Evolutionary conservation across 2,329 filamentous ascomycete species (phyloP), one percentile per base, ranked within the genome.

Genomic region (Nectriaceae sp.): DNA sequence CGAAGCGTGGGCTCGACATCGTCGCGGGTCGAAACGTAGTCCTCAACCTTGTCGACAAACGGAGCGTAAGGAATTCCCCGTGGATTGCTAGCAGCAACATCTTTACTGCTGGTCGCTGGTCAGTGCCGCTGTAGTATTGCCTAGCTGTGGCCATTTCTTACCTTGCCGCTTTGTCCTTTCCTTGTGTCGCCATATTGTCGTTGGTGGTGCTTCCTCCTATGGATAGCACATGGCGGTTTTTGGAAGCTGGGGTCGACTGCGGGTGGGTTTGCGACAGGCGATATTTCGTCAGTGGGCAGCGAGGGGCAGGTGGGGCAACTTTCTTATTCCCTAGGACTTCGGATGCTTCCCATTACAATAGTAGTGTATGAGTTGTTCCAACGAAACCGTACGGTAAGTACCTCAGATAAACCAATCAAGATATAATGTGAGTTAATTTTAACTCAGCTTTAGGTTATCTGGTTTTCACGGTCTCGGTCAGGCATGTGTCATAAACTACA

Each of bases 21-120:
- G 31, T 83, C 83, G 46, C 89, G 82, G 36, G 87, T 84, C 38
- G 87, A 77, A 49, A 94, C 87, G 76, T 93, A 95, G 73, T 95
- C 89, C 69, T 95, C 90, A 54, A 94, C 89, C 61, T 87, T 89
- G 71, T 94, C 89, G 65, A 94, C 88, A 68, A 94, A 94, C 5
- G 89, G 89, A 55, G 90, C 90, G 64, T 82, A 83, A 20, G 90
- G 90, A 52, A 95, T 95, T 52, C 90, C 90, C 62, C 90, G 81
- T 40, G 89, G 87, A 70, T 95, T 95, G 51, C 87, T 88, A 40
- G 80, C 69, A 35, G 81, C 74, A 24, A 70, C 71, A 67, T 78
- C 79, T 62, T 79, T 67, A 53, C 61, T 60, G 46, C 64, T 67
- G 42, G 22, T 31, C 21, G 36, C n/a, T 11, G 21, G 47, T 63